These are phyloP conservation scores for Neofusicoccum cordaticola DNA, from an alignment of 2,329 filamentous ascomycete species.

Conservation along the genomic window DNA sequence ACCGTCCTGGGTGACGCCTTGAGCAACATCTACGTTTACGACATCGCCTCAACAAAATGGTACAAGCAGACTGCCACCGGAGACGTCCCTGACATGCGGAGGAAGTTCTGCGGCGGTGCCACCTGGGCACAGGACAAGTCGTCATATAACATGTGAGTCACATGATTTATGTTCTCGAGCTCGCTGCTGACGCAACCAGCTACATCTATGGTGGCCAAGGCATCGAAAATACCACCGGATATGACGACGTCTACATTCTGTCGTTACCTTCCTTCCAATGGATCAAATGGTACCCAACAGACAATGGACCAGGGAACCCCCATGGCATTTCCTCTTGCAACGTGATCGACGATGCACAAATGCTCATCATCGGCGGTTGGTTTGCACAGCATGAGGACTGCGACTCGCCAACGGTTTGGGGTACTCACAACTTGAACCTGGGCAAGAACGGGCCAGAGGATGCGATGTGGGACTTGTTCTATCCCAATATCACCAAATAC, in stretches of 20 bases:
- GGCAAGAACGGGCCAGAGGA: slow-evolving; percentile 49
- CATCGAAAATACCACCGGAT: slow-evolving; percentile 51
- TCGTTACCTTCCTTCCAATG: slow-evolving; percentile 62
- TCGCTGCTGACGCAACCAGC: slow-evolving; percentile 32
- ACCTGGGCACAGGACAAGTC: slow-evolving; percentile 59
- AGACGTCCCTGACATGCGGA: slow-evolving; percentile 50
- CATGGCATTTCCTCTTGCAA: slow-evolving; percentile 57
- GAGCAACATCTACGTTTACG: slow-evolving; percentile 56
- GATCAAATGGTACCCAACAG: slow-evolving; percentile 54
- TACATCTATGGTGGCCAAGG: slow-evolving; percentile 61
- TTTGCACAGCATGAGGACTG: slow-evolving; percentile 52
- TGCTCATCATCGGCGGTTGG: slow-evolving; percentile 62
- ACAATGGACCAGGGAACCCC: slow-evolving; percentile 47
- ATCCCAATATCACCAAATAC: slow-evolving; percentile 52
- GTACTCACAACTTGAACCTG: slow-evolving; percentile 56
- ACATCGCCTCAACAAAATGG: slow-evolving; percentile 59
- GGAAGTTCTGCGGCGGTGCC: slow-evolving; percentile 61
- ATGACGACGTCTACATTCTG: slow-evolving; percentile 62
- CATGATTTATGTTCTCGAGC: not conserved
- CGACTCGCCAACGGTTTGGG: slow-evolving; percentile 54
- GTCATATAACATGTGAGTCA: slow-evolving; percentile 62
- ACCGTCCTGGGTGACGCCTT: slow-evolving; percentile 33
- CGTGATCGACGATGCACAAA: slow-evolving; percentile 56
- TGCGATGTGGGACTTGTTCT: slow-evolving; percentile 52
- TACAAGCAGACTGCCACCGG: slow-evolving; percentile 59